phyloP scores from a whole-genome alignment of 306 rosid species.

The Oxytropis ochrocephala region DNA sequence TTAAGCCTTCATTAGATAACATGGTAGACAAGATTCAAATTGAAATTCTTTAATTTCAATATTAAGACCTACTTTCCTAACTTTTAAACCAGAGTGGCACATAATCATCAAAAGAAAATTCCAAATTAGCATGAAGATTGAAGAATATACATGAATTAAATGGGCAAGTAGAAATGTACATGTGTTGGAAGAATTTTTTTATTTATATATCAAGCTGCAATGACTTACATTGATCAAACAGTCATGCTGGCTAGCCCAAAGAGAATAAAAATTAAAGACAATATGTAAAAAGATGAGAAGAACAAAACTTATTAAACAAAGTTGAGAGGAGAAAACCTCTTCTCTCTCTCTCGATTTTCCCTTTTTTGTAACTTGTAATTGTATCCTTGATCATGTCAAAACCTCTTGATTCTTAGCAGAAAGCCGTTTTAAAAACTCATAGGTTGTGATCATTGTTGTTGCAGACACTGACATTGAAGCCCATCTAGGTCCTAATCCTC shows the following conservation, averaged over 20 bases:
- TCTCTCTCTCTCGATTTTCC: constrained; percentile 5
- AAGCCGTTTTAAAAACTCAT: constrained; percentile 79
- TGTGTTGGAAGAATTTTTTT: constrained; percentile 16
- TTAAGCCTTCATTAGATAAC: background rate
- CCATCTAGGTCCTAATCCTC: constrained; percentile 90
- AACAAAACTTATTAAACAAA: constrained; percentile 17
- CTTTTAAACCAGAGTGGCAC: background rate
- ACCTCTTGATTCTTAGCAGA: constrained; percentile 68
- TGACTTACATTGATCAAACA: constrained; percentile 26
- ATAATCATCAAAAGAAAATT: background rate
- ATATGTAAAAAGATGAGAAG: background rate
- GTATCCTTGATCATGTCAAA: constrained; percentile 33
- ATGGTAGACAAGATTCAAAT: background rate
- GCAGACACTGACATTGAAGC: constrained; percentile 91
- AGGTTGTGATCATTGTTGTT: constrained; percentile 92
- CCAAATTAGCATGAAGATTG: constrained; percentile 22
- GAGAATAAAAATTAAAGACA: background rate
- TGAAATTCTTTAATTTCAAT: constrained; percentile 3
- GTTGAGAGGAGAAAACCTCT: constrained; percentile 7
- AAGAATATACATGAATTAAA: constrained; percentile 11
- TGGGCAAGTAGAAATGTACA: background rate
- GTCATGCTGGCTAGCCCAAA: constrained; percentile 14
- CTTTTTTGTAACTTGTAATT: background rate
- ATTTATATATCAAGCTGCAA: constrained; percentile 26
- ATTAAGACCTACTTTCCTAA: background rate